phyloP scores from a whole-genome alignment of 169 alveolate species.

The Babesia gibsoni region DNA sequence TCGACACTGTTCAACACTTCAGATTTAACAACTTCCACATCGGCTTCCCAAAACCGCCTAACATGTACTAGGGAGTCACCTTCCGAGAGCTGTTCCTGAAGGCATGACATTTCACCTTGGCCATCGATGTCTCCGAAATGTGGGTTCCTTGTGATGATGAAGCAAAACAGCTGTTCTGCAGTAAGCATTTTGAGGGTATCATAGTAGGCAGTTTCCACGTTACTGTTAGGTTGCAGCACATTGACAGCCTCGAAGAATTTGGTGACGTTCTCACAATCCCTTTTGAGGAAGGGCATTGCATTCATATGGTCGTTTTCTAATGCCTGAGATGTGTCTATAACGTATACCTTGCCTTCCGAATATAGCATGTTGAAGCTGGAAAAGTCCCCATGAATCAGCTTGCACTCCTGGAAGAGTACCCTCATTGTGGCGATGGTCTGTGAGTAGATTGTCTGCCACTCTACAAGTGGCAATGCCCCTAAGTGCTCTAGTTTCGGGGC shows the following conservation, averaged over 20 bases:
- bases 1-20: conserved; percentile 12
- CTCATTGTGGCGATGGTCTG: conserved; percentile 88
- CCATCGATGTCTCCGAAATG: neutral
- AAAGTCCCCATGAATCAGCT: conserved; percentile 98
- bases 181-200: conserved; percentile 33
- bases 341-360: conserved; percentile 79
- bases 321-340: conserved; percentile 98
- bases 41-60: conserved; percentile 2
- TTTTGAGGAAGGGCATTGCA: conserved; percentile 95
- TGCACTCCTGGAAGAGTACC: conserved; percentile 89
- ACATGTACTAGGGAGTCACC: neutral
- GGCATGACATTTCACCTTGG: neutral
- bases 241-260: conserved; percentile 85
- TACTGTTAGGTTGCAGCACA: neutral
- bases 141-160: conserved; percentile 11
- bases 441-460: conserved; percentile 81
- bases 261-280: conserved; percentile 95
- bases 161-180: conserved; percentile 42
- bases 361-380: conserved; percentile 94
- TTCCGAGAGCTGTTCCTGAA: neutral
- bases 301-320: conserved; percentile 98
- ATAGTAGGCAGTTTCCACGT: neutral
- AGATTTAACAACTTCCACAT: neutral
- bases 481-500: conserved; percentile 69
- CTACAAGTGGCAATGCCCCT: conserved; percentile 45